phyloP scores from a whole-genome alignment of 31 red algal genomes.

The Endocladia muricata region DNA sequence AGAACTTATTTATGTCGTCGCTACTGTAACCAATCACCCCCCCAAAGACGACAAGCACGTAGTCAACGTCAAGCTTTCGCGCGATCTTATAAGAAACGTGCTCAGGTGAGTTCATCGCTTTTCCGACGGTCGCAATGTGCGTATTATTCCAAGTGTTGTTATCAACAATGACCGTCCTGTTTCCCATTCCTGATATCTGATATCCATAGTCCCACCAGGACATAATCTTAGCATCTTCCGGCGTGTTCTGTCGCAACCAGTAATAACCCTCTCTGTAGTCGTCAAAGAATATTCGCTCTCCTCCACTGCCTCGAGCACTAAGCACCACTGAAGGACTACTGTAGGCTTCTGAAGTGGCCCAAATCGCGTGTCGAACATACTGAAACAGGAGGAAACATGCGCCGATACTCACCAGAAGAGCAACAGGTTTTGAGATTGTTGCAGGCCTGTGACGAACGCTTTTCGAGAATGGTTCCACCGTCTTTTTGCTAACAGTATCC shows the following conservation, averaged over 20 bases:
- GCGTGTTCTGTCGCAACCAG: constrained; percentile 93
- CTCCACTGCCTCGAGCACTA: constrained; percentile 24
- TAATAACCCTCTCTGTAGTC: constrained; percentile 95
- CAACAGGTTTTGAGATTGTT: constrained; percentile 38
- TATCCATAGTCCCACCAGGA: constrained; percentile 99
- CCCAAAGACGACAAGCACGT: constrained; percentile 96
- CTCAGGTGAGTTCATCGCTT: constrained; percentile 84
- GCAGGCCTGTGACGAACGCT: background rate
- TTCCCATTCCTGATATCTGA: constrained; percentile 95
- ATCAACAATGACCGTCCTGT: constrained; percentile 94
- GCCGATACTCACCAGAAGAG: constrained; percentile 46
- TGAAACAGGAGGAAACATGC: constrained; percentile 45
- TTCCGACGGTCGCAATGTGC: constrained; percentile 97
- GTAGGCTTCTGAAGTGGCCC: constrained; percentile 88
- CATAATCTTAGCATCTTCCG: constrained; percentile 83
- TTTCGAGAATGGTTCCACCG: background rate
- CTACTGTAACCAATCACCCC: constrained; percentile 86
- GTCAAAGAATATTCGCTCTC: constrained; percentile 91
- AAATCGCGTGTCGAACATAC: constrained; percentile 83
- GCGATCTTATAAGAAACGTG: constrained; percentile 82
- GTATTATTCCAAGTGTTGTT: constrained; percentile 99
- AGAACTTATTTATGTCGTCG: constrained; percentile 99
- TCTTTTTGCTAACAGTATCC: background rate
- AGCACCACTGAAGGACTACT: constrained; percentile 89
- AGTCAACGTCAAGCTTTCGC: constrained; percentile 91